Base-by-base conservation (phyloP, 345 rosid species). In the Eucalyptus polybractea region DNA sequence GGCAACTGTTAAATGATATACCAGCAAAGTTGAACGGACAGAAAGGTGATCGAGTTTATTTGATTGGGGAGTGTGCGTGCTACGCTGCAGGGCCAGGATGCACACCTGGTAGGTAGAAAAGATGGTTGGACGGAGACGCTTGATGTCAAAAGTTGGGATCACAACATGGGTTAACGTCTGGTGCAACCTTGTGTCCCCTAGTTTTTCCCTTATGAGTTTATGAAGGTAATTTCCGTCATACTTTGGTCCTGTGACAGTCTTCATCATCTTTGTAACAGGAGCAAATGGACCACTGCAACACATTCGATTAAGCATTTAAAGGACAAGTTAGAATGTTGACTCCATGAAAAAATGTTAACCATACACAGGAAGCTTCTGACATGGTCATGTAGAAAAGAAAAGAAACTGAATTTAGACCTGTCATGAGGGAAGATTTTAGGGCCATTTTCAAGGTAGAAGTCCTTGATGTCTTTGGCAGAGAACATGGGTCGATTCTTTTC, bases 381-480 rank as follows among this genome's bases (percentile, higher is more conserved):
- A 37, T 76, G 47, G 37, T 76, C 12, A 37, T 21, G 47, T 10
- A 21, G 83, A 76, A 19, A 76, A 76, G 83, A 21, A 40, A 76
- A 76, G 83, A 76, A 76, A 37, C 45, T 76, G 47, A 76, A 76
- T 76, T 37, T 76, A 76, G 83, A 91, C 91, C 81, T 87, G 51
- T 31, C 12, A 25, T 91, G 92, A 4, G 92, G 91, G 86, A 89
- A 91, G 87, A 93, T 89, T 25, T 86, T 91, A 9, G 92, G 93
- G 72, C 90, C 80, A 69, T 91, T 88, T 2, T 53, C 54, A 6
- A 91, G 88, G 58, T 90, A 91, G 62, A 91, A 91, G 22, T 50
- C 83, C 13, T 60, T 92, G 88, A 93, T 89, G 33, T 92, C 93
- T 58, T 92, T 91, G 13, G 94, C 93, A 49, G 92, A 90, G 80